These are phyloP conservation scores for Arachnomyces sp. DNA, from an alignment of 2,329 filamentous ascomycete species.

Conservation along the genomic window DNA sequence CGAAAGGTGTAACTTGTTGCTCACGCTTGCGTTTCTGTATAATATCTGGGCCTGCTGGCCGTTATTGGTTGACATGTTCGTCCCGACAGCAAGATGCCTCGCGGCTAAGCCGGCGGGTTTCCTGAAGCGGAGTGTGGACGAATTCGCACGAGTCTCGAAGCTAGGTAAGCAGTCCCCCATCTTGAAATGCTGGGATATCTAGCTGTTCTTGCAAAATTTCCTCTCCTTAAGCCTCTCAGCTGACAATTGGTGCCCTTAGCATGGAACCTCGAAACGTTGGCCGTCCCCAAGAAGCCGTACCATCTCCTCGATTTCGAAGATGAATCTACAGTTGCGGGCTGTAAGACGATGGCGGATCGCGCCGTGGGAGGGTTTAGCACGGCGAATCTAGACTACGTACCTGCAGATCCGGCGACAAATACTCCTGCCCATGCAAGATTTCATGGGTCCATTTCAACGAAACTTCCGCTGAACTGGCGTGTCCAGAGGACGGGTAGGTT, in stretches of 20 bases:
- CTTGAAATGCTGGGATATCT: background rate
- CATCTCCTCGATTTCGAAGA: constrained; percentile 35
- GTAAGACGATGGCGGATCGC: constrained; percentile 74
- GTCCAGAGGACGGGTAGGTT: constrained; percentile 33
- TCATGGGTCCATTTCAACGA: constrained; percentile 78
- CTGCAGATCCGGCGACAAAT: constrained; percentile 34
- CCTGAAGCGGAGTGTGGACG: constrained; percentile 50
- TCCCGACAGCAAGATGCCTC: constrained; percentile 32
- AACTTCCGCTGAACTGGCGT: constrained; percentile 59
- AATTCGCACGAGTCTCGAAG: constrained; percentile 48
- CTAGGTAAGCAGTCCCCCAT: constrained; percentile 37
- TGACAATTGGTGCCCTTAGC: constrained; percentile 19
- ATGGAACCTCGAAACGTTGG: constrained; percentile 32
- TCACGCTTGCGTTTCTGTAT: too few species aligned
- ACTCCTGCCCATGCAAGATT: constrained; percentile 65
- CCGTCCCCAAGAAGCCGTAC: constrained; percentile 31
- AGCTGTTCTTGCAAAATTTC: background rate
- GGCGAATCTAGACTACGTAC: constrained; percentile 60
- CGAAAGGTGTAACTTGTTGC: too few species aligned
- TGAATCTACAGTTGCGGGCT: constrained; percentile 24
- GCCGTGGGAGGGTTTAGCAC: constrained; percentile 82
- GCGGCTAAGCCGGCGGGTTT: constrained; percentile 41
- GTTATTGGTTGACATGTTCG: constrained; percentile 18
- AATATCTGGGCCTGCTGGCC: too few species aligned
- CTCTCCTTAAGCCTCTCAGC: background rate